Evolutionary conservation across 257 asterid genomes (phyloP).

Genomic region (Perilla frutescens): DNA sequence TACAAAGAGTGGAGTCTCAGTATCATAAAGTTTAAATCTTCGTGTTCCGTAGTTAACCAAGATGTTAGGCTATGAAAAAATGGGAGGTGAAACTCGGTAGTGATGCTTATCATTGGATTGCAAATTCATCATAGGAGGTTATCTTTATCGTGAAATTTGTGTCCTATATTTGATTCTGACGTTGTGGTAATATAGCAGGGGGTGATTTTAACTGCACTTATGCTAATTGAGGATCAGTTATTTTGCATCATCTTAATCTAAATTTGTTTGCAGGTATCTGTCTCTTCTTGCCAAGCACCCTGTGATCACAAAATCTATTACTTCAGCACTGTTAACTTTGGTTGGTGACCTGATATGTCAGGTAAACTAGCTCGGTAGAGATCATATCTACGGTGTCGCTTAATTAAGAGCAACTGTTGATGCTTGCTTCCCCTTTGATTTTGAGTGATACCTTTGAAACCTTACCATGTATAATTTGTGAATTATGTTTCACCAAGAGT

Average conservation of each 20-base stretch:
- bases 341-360: conserved; percentile 86
- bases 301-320: conserved; percentile 80
- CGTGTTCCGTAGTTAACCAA: conserved; percentile 1
- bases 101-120: conserved; percentile 1
- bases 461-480: not conserved
- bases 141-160: not conserved
- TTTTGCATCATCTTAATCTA: conserved; percentile 17
- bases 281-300: conserved; percentile 87
- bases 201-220: not conserved
- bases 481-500: conserved; percentile 17
- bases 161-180: not conserved
- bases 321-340: conserved; percentile 77
- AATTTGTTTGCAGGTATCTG: conserved; percentile 68
- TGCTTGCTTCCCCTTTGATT: conserved; percentile 9
- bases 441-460: conserved; percentile 8
- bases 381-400: conserved; percentile 12
- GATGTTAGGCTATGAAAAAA: not conserved
- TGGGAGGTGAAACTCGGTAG: not conserved
- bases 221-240: not conserved
- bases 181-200: not conserved
- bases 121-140: not conserved
- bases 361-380: conserved; percentile 52
- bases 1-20: not conserved
- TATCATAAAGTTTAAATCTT: not conserved
- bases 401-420: not conserved